Evolutionary conservation across 345 rosid species (phyloP).

Genomic region (Hibiscus tridactylites): DNA sequence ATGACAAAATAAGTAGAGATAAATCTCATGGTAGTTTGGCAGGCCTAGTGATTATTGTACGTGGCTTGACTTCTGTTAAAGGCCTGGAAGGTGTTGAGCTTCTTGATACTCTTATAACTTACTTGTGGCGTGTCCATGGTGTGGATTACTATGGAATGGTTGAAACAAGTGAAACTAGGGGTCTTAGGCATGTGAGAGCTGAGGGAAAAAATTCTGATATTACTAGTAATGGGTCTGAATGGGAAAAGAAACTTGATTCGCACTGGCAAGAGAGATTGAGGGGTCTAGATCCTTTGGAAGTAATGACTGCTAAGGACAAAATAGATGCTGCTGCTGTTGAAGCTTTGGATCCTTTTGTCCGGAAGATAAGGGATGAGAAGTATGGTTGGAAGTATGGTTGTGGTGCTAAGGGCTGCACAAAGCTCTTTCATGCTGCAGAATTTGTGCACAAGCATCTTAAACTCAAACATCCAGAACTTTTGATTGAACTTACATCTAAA

Average conservation of each 20-base stretch:
- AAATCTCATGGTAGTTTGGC: constrained; percentile 65
- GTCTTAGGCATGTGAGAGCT: constrained; percentile 74
- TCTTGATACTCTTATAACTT: constrained; percentile 81
- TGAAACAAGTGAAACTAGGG: constrained; percentile 86
- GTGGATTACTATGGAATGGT: constrained; percentile 84
- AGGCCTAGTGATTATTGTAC: constrained; percentile 84
- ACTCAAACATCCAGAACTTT: constrained; percentile 82
- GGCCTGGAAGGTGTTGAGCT: constrained; percentile 96
- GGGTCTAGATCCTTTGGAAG: constrained; percentile 85
- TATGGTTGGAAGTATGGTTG: constrained; percentile 99
- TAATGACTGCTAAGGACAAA: constrained; percentile 92
- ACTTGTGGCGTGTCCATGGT: constrained; percentile 96
- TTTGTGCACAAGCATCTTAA: constrained; percentile 99
- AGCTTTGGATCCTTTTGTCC: constrained; percentile 78
- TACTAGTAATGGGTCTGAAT: constrained; percentile 46
- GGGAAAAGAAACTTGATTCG: constrained; percentile 70
- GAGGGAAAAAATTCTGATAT: constrained; percentile 67
- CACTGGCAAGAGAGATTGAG: constrained; percentile 87
- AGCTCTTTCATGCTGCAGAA: constrained; percentile 98
- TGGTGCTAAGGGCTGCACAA: constrained; percentile 99
- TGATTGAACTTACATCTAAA: constrained; percentile 74
- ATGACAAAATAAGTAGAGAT: constrained; percentile 57
- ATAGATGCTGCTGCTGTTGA: constrained; percentile 82
- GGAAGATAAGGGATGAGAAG: constrained; percentile 98
- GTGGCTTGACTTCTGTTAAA: constrained; percentile 91